A percentile compares a stretch with the other conserved stretches of the same genome.
These are phyloP conservation scores for Rhizopogon sp. DNA, from an alignment of 768 basidiomycete species.

Conservation along the genomic window DNA sequence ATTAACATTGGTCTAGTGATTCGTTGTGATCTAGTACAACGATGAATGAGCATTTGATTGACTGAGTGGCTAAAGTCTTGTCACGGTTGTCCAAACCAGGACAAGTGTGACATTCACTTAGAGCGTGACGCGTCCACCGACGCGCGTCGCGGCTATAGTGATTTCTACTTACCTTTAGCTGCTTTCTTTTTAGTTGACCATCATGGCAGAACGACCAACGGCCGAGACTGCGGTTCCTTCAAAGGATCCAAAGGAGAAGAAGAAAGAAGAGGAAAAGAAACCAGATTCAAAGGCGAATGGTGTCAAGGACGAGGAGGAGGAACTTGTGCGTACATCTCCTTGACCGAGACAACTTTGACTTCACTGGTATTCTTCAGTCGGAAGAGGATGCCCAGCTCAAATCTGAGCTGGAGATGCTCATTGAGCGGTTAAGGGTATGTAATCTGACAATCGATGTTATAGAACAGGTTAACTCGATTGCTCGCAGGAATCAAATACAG, in stretches of 20 bases:
- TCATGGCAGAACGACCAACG: conserved; percentile 57
- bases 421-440: conserved; percentile 85
- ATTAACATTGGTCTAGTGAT: too few species aligned
- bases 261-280: conserved; percentile 36
- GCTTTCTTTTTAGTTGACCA: conserved; percentile 17
- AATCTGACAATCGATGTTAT: not conserved
- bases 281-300: conserved; percentile 47
- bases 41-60: too few species aligned
- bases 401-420: conserved; percentile 94
- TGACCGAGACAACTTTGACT: conserved; percentile 7
- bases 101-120: not conserved
- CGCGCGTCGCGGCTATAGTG: not conserved
- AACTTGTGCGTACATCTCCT: conserved; percentile 57
- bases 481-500: conserved; percentile 78
- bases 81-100: not conserved
- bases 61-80: not conserved
- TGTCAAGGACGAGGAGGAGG: conserved; percentile 55
- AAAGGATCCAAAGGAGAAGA: conserved; percentile 73
- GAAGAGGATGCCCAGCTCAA: conserved; percentile 95
- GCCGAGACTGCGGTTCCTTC: conserved; percentile 61
- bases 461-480: conserved; percentile 10
- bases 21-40: too few species aligned
- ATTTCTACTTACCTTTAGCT: conserved; percentile 22
- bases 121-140: not conserved
- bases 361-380: conserved; percentile 44